Base-by-base conservation (phyloP, 768 basidiomycete species). In the Tylopilus sp. region DNA sequence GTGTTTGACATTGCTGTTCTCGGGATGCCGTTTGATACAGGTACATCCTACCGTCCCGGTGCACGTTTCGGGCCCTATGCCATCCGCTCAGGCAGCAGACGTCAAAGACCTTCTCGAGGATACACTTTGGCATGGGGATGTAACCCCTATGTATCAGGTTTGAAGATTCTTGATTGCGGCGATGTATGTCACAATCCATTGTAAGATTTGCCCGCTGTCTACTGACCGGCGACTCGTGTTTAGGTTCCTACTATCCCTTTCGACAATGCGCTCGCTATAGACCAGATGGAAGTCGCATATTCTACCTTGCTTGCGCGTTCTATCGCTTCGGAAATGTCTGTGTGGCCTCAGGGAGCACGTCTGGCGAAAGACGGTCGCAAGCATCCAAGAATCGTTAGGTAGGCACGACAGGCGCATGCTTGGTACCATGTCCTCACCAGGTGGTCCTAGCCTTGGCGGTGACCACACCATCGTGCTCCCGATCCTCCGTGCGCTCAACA, bases 391-490 rank as follows among this genome's bases (percentile, higher is more conserved):
- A 83, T 95, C 40, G 68, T 94, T 53, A 86, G 86, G 69, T 74
- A 50, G 43, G 56, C 15, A 10, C 2, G 48, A 3, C n/a, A 2
- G 15, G 30, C n/a, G 6, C 18, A 7, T 30, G 4, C 23, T 38
- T 33, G 31, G 17, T 17, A 26, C 13, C 26, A 10, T 10, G 10
- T 30, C 15, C 53, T 53, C 48, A 49, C 33, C 10, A 17, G 2
- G 31, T 40, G 31, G 6, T 28, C 38, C 41, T 44, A 68, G 67
- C 48, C 73, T 90, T 25, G 93, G 93, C 22, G 92, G 92, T 6
- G 92, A 94, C 61, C 92, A 94, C 66, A 91, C 91, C 13, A 88
- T 93, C 56, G 91, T 86, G 8, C 78, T 92, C 17, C 90, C 91
- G 8, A 91, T 94, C 58, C 77, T 95, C 13, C 85, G 90, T 40